phyloP scores from a whole-genome alignment of 441 rosid genomes.

The Syzygium malaccense region DNA sequence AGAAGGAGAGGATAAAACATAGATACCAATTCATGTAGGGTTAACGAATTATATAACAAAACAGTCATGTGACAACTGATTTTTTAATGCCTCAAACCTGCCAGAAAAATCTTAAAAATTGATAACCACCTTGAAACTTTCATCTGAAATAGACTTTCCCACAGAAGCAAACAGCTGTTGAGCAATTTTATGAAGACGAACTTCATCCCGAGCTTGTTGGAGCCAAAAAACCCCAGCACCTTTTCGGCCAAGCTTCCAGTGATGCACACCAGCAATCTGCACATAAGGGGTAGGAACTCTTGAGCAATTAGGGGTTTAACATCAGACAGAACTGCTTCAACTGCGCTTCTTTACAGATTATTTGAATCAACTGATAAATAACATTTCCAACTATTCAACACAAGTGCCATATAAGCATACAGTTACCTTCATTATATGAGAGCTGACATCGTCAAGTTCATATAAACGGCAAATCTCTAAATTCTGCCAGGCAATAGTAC shows the following conservation, averaged over 20 bases:
- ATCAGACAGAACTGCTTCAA: background rate
- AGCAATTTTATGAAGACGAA: conserved; percentile 69
- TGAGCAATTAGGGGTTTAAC: background rate
- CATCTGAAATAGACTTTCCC: conserved; percentile 87
- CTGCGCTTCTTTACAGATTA: background rate
- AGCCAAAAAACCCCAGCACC: conserved; percentile 90
- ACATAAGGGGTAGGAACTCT: background rate
- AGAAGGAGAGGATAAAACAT: background rate
- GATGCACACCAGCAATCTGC: conserved; percentile 83
- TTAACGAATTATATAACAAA: background rate
- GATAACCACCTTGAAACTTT: conserved; percentile 73
- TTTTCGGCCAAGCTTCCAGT: conserved; percentile 97
- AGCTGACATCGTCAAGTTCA: conserved; percentile 56
- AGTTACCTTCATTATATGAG: conserved; percentile 79
- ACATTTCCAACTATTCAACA: background rate
- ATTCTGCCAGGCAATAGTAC: conserved; percentile 36
- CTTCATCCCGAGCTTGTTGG: conserved; percentile 78
- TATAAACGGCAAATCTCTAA: conserved; percentile 85
- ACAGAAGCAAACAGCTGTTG: conserved; percentile 87
- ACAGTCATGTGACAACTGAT: background rate
- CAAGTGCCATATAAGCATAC: background rate
- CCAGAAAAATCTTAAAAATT: background rate
- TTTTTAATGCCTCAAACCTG: background rate
- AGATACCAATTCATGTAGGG: background rate
- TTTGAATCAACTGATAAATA: background rate